These are phyloP conservation scores for Phytophthora sp. DNA, from an alignment of 352 stramenopile species.

Conservation along the genomic window DNA sequence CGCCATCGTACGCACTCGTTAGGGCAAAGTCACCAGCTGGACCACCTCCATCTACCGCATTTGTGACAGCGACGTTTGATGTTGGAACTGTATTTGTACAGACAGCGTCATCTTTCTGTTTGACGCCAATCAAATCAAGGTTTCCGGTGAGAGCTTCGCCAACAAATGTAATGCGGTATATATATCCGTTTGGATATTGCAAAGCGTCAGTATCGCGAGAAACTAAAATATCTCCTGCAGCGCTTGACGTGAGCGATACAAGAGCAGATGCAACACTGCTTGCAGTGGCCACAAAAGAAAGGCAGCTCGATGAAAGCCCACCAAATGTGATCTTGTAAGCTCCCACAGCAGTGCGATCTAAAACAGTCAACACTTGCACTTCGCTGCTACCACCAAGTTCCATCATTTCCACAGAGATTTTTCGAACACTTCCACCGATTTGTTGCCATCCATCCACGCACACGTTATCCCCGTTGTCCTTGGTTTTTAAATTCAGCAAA, in stretches of 20 bases:
- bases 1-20: slow-evolving; percentile 58
- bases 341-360: slow-evolving; percentile 21
- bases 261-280: slow-evolving; percentile 28
- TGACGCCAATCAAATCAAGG: slow-evolving; percentile 33
- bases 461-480: slow-evolving; percentile 18
- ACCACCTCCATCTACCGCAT: slow-evolving; percentile 31
- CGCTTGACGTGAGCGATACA: slow-evolving; percentile 46
- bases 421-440: slow-evolving; percentile 48
- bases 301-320: slow-evolving; percentile 40
- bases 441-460: slow-evolving; percentile 35
- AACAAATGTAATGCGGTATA: slow-evolving; percentile 77
- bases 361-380: slow-evolving; percentile 59
- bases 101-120: slow-evolving; percentile 2
- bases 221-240: slow-evolving; percentile 49
- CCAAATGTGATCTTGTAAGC: slow-evolving; percentile 64
- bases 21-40: slow-evolving; percentile 47
- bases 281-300: slow-evolving; percentile 38
- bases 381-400: slow-evolving; percentile 64
- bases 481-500: slow-evolving; percentile 28
- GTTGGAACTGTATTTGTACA: slow-evolving; percentile 13
- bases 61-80: slow-evolving; percentile 23
- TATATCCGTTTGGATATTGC: slow-evolving; percentile 50
- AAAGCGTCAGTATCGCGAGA: slow-evolving; percentile 48
- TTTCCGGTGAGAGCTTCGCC: slow-evolving; percentile 62
- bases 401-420: slow-evolving; percentile 48